Evolutionary conservation across 768 basidiomycete species (phyloP).

Genomic region (Auricularia cornea): DNA sequence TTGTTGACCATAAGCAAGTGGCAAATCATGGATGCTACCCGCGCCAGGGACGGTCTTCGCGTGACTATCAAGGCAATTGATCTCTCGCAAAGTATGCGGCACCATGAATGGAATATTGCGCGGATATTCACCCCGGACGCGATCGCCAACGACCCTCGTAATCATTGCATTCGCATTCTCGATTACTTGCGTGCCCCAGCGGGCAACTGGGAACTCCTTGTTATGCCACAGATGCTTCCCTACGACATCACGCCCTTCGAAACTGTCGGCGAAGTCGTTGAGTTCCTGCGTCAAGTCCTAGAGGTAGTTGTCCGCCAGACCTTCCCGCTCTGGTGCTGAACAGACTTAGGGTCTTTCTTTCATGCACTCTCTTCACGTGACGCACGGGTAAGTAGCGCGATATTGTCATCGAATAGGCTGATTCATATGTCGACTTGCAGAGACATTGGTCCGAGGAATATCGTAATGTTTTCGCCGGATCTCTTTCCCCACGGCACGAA

Average conservation of each 20-base stretch:
- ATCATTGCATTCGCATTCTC: constrained; percentile 24
- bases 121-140: constrained; percentile 13
- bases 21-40: no score
- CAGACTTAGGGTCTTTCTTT: constrained; percentile 23
- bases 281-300: constrained; percentile 23
- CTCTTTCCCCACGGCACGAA: no score
- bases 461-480: no score
- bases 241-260: constrained; percentile 28
- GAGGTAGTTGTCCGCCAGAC: constrained; percentile 18
- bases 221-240: constrained; percentile 31
- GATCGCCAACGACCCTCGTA: constrained; percentile 15
- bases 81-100: not conserved
- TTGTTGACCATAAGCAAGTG: no score
- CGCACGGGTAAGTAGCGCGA: constrained; percentile 34
- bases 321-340: not conserved
- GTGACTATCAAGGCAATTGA: no score
- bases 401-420: no score
- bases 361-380: constrained; percentile 27
- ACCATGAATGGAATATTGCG: constrained; percentile 13
- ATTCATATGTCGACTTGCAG: no score
- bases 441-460: no score
- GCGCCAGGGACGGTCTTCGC: no score
- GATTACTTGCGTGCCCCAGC: constrained; percentile 16
- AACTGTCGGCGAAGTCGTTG: constrained; percentile 24
- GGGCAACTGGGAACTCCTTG: constrained; percentile 12